Conservation (phyloP, 805 yeast genomes). For the Suhomyces vadensis region DNA sequence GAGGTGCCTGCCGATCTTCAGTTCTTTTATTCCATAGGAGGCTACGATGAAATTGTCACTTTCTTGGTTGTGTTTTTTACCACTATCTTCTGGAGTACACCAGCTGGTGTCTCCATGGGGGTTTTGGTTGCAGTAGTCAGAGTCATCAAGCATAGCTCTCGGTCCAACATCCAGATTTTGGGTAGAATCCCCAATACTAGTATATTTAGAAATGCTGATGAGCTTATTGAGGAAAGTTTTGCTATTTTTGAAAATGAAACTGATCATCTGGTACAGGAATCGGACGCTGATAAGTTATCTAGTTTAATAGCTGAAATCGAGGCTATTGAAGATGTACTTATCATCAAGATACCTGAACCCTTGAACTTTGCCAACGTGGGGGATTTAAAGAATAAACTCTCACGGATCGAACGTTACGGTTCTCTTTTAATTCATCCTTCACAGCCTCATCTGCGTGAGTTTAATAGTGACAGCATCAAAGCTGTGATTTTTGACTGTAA, state of each 20-base stretch:
- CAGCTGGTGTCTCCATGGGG: slow-evolving; percentile 40
- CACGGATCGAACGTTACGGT: slow-evolving; percentile 75
- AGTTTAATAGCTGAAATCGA: slow-evolving; percentile 33
- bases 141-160: slow-evolving; percentile 40
- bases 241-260: slow-evolving; percentile 4
- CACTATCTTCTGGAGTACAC: slow-evolving; percentile 39
- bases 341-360: slow-evolving; percentile 85
- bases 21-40: slow-evolving; percentile 23
- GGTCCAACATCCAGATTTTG: slow-evolving; percentile 45
- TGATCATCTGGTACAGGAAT: slow-evolving; percentile 1
- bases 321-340: slow-evolving; percentile 68
- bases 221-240: slow-evolving; percentile 44
- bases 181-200: slow-evolving; percentile 48
- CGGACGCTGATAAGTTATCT: slow-evolving; percentile 3
- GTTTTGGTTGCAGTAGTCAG: slow-evolving; percentile 35
- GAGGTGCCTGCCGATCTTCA: slow-evolving; percentile 25
- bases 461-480: slow-evolving; percentile 42
- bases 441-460: slow-evolving; percentile 50
- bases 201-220: slow-evolving; percentile 72
- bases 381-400: slow-evolving; percentile 66
- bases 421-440: slow-evolving; percentile 77
- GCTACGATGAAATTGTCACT: slow-evolving; percentile 24
- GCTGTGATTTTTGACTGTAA: slow-evolving; percentile 72
- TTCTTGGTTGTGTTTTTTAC: slow-evolving; percentile 24
- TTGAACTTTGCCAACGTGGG: slow-evolving; percentile 83